phyloP scores from a whole-genome alignment of 140 eudicot genomes.

The Senecio squalidus region DNA sequence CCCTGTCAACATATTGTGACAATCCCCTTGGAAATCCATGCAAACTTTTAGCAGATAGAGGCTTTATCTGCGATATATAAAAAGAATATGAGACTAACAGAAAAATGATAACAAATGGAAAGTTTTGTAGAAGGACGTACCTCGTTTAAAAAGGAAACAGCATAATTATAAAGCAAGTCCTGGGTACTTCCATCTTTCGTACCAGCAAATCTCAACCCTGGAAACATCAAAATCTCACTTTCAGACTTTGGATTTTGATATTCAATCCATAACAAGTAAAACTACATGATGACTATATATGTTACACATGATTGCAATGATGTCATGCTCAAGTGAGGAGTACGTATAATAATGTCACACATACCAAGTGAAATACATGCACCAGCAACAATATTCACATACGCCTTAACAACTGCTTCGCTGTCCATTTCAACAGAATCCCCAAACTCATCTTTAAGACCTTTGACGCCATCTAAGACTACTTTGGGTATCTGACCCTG shows the following conservation, averaged over 20 bases:
- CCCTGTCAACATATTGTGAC: constrained; percentile 76
- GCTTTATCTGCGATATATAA: constrained; percentile 69
- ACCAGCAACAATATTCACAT: constrained; percentile 83
- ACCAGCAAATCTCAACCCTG: constrained; percentile 96
- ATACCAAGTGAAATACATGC: constrained; percentile 93
- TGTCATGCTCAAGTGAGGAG: neutral
- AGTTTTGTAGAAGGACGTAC: constrained; percentile 29
- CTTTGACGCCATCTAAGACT: constrained; percentile 50
- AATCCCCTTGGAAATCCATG: constrained; percentile 66
- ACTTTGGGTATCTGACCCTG: constrained; percentile 79
- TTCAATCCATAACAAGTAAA: neutral
- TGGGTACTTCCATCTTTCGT: constrained; percentile 78
- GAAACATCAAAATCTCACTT: constrained; percentile 2
- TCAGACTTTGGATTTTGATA: neutral
- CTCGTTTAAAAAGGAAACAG: constrained; percentile 84
- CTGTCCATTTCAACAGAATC: constrained; percentile 72
- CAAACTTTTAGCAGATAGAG: constrained; percentile 41
- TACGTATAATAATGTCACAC: constrained; percentile 9
- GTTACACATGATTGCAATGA: neutral
- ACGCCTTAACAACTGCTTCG: constrained; percentile 81
- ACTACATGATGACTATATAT: neutral
- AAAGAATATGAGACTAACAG: constrained; percentile 6
- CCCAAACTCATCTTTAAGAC: constrained; percentile 56
- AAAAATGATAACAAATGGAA: constrained; percentile 4
- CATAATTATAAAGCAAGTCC: constrained; percentile 77